Evolutionary conservation across 169 alveolate genomes (phyloP).

Genomic region (Plasmodium blacklocki): DNA sequence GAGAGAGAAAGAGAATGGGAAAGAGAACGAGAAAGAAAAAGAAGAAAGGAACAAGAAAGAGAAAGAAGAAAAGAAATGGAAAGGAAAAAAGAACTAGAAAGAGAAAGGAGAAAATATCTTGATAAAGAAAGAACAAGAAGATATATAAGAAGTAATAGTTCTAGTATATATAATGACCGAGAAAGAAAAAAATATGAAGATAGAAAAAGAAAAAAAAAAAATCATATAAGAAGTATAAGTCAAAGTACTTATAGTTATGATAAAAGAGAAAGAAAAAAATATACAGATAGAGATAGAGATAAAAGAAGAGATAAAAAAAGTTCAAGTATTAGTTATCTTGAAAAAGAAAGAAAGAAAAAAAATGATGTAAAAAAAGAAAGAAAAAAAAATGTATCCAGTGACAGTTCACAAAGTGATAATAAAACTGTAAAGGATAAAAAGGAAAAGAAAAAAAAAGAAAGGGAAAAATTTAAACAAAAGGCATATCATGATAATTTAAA

Average conservation of each 20-base stretch:
- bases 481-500: not conserved
- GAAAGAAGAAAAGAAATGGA: constrained; percentile 20
- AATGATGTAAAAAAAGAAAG: no score
- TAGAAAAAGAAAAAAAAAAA: not conserved
- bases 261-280: constrained; percentile 6
- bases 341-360: no score
- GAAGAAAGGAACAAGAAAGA: constrained; percentile 2
- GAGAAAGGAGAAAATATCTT: constrained; percentile 1
- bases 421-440: not conserved
- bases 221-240: not conserved
- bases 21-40: constrained; percentile 9
- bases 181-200: constrained; percentile 1
- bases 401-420: no score
- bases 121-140: constrained; percentile 4
- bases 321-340: no score
- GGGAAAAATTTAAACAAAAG: not conserved
- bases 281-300: no score
- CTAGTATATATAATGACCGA: not conserved
- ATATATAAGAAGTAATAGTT: not conserved
- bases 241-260: not conserved
- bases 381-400: no score
- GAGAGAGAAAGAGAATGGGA: constrained; percentile 4
- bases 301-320: no score
- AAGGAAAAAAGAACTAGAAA: constrained; percentile 7
- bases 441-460: not conserved